These are phyloP conservation scores for Xanthoparmelia taractica DNA, from an alignment of 495 filamentous ascomycete species.

Conservation along the genomic window DNA sequence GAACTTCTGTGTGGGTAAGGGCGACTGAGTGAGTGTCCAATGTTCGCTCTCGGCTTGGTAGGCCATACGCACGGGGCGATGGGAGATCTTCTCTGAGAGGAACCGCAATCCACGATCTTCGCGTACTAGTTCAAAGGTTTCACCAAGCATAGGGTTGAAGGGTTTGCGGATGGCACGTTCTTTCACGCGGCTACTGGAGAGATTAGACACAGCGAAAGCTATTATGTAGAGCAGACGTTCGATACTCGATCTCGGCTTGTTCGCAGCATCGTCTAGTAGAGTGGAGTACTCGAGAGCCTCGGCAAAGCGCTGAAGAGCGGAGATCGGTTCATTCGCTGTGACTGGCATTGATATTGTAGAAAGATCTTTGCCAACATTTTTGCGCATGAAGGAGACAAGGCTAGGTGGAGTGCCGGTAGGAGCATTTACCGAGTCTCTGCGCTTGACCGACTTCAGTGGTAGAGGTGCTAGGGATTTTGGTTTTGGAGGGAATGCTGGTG, in stretches of 20 bases:
- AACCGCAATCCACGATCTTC: conserved; percentile 85
- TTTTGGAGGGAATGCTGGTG: conserved; percentile 59
- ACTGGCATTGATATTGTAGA: conserved; percentile 96
- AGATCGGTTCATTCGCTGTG: conserved; percentile 88
- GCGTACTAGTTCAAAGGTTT: conserved; percentile 88
- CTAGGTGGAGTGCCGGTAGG: conserved; percentile 75
- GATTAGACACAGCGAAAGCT: conserved; percentile 79
- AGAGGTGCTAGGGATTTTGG: conserved; percentile 72
- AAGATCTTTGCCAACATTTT: conserved; percentile 96
- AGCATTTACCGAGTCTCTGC: conserved; percentile 63
- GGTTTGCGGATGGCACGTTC: conserved; percentile 94
- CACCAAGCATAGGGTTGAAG: conserved; percentile 95
- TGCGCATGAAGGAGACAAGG: conserved; percentile 86
- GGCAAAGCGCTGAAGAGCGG: conserved; percentile 74
- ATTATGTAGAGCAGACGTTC: conserved; percentile 77
- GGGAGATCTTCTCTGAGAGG: conserved; percentile 84
- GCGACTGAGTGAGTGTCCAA: conserved; percentile 82
- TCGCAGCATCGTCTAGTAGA: conserved; percentile 67
- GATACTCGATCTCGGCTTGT: conserved; percentile 44
- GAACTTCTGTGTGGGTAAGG: conserved; percentile 89
- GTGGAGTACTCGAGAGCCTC: conserved; percentile 85
- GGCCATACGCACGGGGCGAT: conserved; percentile 85
- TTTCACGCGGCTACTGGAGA: conserved; percentile 70
- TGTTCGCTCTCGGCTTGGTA: conserved; percentile 78
- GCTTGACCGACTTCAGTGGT: conserved; percentile 56